Percentiles rank a stretch among this genome's conserved stretches.
These are phyloP conservation scores for Leccinum insolens DNA, from an alignment of 1,284 basidiomycete genomes.

Conservation along the genomic window DNA sequence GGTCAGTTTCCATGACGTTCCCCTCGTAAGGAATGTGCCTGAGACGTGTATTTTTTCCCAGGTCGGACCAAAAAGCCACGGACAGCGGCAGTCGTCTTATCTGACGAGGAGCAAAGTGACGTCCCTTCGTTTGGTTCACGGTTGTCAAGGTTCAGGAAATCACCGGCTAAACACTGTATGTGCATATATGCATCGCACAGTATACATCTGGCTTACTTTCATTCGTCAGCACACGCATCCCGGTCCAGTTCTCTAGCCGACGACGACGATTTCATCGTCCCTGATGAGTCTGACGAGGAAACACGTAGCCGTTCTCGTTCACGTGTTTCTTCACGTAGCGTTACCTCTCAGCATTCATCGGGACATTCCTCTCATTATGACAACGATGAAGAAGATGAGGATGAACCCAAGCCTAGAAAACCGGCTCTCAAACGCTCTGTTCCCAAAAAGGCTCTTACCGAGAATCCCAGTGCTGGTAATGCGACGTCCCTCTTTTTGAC, in stretches of 20 bases:
- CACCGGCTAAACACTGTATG: conserved; percentile 54
- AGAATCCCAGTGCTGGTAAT: conserved; percentile 22
- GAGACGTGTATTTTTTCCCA: conserved; percentile 20
- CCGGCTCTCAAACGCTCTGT: conserved; percentile 28
- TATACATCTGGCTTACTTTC: conserved; percentile 7
- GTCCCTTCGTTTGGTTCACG: conserved; percentile 55
- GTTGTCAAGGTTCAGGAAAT: conserved; percentile 68
- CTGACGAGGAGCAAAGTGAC: conserved; percentile 46
- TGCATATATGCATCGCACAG: conserved; percentile 8
- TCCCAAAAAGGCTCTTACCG: conserved; percentile 30
- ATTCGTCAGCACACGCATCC: conserved; percentile 37
- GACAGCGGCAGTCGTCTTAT: conserved; percentile 38
- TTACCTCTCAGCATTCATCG: conserved; percentile 47
- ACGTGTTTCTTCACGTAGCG: conserved; percentile 41
- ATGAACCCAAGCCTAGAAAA: conserved; percentile 42
- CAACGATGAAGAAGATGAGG: conserved; percentile 33
- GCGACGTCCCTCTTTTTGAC: conserved; percentile 68
- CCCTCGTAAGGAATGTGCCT: conserved; percentile 21
- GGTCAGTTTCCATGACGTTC: conserved; percentile 26
- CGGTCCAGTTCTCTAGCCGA: conserved; percentile 41
- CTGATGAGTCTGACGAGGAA: conserved; percentile 60
- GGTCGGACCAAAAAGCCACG: conserved; percentile 56
- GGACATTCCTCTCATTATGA: conserved; percentile 31
- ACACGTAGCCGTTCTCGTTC: conserved; percentile 43
- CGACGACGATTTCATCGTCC: conserved; percentile 70